phyloP scores from a whole-genome alignment of 176 grass and related monocot genomes.

The Typha latifolia region DNA sequence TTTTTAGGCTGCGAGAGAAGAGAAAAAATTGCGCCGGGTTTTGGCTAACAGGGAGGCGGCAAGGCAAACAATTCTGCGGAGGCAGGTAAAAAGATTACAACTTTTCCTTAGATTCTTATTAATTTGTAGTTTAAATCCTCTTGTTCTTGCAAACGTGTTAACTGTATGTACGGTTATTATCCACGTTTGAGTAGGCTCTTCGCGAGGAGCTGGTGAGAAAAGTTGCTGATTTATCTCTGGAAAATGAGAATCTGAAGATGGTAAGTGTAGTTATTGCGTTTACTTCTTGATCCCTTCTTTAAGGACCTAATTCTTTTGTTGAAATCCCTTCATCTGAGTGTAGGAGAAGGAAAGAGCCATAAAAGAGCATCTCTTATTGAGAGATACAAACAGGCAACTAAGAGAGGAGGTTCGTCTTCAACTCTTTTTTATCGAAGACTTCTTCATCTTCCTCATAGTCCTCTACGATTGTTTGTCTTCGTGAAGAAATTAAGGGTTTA shows the following conservation, averaged over 20 bases:
- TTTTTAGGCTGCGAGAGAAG: slow-evolving; percentile 50
- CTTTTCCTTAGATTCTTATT: neutral
- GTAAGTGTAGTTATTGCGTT: slow-evolving; percentile 16
- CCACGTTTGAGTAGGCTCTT: slow-evolving; percentile 24
- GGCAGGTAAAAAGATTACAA: slow-evolving; percentile 33
- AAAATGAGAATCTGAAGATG: slow-evolving; percentile 58
- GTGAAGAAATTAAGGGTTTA: no score
- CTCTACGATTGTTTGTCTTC: no score
- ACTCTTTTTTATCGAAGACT: neutral
- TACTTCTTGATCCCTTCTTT: neutral
- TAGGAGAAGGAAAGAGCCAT: slow-evolving; percentile 51
- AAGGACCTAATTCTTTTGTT: no score
- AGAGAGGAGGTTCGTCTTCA: slow-evolving; percentile 32
- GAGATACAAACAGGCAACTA: slow-evolving; percentile 59
- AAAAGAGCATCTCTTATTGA: slow-evolving; percentile 37
- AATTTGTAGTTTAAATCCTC: no score
- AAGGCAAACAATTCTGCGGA: slow-evolving; percentile 50
- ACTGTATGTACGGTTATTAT: neutral
- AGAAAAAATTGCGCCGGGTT: slow-evolving; percentile 53
- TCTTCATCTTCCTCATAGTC: no score
- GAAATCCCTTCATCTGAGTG: neutral
- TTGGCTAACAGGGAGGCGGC: slow-evolving; percentile 77
- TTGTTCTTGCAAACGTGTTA: no score
- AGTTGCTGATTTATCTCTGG: slow-evolving; percentile 33
- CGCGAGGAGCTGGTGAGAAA: slow-evolving; percentile 49